Conservation (phyloP, 2,329 filamentous ascomycete species). For the Lithohypha guttulata region DNA sequence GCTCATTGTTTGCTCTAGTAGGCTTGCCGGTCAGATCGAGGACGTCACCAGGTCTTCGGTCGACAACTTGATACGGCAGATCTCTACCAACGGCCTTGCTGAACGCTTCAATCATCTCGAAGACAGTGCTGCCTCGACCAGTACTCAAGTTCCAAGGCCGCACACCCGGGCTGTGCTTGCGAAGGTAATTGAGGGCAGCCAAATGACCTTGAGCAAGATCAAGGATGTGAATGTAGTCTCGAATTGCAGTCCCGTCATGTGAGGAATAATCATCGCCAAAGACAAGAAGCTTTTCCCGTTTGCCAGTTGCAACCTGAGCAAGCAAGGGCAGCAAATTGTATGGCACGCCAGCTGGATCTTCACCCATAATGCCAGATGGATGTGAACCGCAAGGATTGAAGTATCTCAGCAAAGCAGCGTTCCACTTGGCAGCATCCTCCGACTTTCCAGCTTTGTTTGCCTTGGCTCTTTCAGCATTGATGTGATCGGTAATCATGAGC, state of each 20-base stretch:
- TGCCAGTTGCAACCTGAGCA: constrained; percentile 90
- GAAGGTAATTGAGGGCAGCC: constrained; percentile 80
- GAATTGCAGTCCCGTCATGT: constrained; percentile 83
- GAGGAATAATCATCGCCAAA: constrained; percentile 92
- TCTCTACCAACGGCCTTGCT: constrained; percentile 73
- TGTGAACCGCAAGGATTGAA: constrained; percentile 96
- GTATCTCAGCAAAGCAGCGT: constrained; percentile 84
- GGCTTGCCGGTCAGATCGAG: constrained; percentile 91
- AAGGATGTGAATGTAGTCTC: constrained; percentile 96
- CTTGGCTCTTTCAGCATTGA: constrained; percentile 77
- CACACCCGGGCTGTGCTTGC: constrained; percentile 72
- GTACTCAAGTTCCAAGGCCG: constrained; percentile 96
- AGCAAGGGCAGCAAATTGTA: constrained; percentile 92
- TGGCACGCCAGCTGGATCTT: constrained; percentile 89
- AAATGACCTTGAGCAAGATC: constrained; percentile 81
- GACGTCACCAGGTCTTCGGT: constrained; percentile 76
- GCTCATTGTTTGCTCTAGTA: constrained; percentile 71
- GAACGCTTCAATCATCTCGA: constrained; percentile 96
- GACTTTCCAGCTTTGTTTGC: constrained; percentile 67
- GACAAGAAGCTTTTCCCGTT: constrained; percentile 85
- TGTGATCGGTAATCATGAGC: constrained; percentile 78
- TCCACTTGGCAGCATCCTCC: constrained; percentile 68
- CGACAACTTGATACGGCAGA: constrained; percentile 75
- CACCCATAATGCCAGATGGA: constrained; percentile 92
- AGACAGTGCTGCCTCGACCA: constrained; percentile 87